Evolutionary conservation across 2,329 filamentous ascomycete genomes (phyloP).

Genomic region (Epichloe sibirici): DNA sequence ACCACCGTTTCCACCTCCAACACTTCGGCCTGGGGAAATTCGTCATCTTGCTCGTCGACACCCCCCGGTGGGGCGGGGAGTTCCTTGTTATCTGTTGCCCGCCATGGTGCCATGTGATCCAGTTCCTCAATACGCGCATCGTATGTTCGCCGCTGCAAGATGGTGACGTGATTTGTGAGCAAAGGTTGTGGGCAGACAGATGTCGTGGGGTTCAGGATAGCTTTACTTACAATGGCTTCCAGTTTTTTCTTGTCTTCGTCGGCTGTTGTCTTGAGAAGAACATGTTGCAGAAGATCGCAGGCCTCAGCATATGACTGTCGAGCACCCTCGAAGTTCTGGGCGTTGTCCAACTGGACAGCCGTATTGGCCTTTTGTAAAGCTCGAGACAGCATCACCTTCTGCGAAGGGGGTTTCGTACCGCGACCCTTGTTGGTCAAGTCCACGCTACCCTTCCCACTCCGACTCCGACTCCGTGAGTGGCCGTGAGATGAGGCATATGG

Average conservation of each 20-base stretch:
- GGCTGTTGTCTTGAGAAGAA: conserved; percentile 71
- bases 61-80: conserved; percentile 61
- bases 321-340: conserved; percentile 84
- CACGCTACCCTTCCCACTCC: conserved; percentile 21
- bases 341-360: conserved; percentile 90
- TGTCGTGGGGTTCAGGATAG: background rate
- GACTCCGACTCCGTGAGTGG: conserved; percentile 21
- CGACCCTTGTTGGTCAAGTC: conserved; percentile 19
- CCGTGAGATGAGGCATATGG: conserved; percentile 14
- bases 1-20: conserved; percentile 1
- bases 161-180: background rate
- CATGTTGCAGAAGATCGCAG: conserved; percentile 75
- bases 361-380: conserved; percentile 92
- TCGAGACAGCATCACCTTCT: conserved; percentile 95
- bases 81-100: conserved; percentile 52
- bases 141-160: conserved; percentile 67
- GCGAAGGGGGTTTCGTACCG: conserved; percentile 44
- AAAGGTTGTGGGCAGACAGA: background rate
- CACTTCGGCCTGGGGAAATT: conserved; percentile 1
- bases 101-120: conserved; percentile 52
- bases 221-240: conserved; percentile 70
- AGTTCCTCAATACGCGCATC: conserved; percentile 81
- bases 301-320: conserved; percentile 86
- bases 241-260: conserved; percentile 84
- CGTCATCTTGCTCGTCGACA: conserved; percentile 13